Conservation (phyloP, 108 stramenopile species). For the Craspedostauros australis region DNA sequence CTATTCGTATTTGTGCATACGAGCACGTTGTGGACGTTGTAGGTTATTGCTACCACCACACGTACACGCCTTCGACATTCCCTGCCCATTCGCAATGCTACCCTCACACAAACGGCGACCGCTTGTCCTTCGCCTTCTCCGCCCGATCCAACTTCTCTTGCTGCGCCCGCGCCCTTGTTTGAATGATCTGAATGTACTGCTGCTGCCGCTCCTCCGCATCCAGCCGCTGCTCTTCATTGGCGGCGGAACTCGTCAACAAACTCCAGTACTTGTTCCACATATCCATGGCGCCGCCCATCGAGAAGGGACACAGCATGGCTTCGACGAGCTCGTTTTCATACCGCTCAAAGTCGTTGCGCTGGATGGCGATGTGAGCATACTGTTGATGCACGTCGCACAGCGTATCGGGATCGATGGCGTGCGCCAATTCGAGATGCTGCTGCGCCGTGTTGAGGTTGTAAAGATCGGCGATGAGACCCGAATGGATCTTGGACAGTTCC, state of each 20-base stretch:
- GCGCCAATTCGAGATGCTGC: constrained; percentile 43
- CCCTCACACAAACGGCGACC: too few relatives aligned
- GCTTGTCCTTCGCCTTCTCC: constrained; percentile 14
- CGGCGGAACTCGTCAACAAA: constrained; percentile 9
- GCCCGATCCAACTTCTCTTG: too few relatives aligned
- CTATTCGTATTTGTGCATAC: too few relatives aligned
- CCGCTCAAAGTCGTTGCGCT: constrained; percentile 36
- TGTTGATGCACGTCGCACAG: constrained; percentile 80
- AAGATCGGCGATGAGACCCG: constrained; percentile 56
- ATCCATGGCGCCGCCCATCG: constrained; percentile 51
- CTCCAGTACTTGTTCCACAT: constrained; percentile 75
- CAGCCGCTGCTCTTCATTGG: neutral
- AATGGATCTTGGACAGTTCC: constrained; percentile 74
- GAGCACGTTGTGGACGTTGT: too few relatives aligned
- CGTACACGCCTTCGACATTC: too few relatives aligned
- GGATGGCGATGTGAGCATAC: constrained; percentile 64
- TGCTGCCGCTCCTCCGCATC: constrained; percentile 30
- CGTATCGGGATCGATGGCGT: constrained; percentile 60
- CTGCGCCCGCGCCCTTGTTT: too few relatives aligned
- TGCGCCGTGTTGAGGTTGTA: constrained; percentile 48
- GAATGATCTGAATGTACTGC: constrained; percentile 31
- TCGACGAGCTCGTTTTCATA: constrained; percentile 62
- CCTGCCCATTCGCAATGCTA: too few relatives aligned
- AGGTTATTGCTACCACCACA: too few relatives aligned
- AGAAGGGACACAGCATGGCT: constrained; percentile 66